Conservation (phyloP, 2,329 filamentous ascomycete species). For the Lasiodiplodia theobromae region DNA sequence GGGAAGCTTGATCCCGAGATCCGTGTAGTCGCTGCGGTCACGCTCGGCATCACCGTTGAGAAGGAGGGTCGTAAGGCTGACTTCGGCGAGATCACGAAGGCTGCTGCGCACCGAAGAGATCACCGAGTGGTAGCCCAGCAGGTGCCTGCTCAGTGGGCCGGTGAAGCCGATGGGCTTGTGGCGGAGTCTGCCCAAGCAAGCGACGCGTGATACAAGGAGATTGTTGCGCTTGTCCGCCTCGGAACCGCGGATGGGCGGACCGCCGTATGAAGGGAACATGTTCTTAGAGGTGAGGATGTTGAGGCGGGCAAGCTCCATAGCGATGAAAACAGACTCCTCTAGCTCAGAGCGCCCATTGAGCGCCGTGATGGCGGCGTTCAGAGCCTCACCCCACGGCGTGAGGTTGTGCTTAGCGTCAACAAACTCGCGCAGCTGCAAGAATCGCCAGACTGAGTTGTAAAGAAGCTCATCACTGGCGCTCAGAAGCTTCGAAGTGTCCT, state of each 20-base stretch:
- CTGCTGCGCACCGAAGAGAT: conserved; percentile 79
- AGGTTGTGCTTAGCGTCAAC: conserved; percentile 79
- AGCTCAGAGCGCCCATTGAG: conserved; percentile 66
- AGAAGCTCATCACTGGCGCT: conserved; percentile 75
- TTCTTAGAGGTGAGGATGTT: conserved; percentile 77
- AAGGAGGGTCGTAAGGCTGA: conserved; percentile 80
- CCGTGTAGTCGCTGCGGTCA: conserved; percentile 63
- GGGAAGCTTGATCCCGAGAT: conserved; percentile 74
- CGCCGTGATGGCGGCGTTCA: conserved; percentile 72
- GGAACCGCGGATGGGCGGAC: conserved; percentile 64
- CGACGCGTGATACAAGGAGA: conserved; percentile 84
- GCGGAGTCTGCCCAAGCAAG: conserved; percentile 80
- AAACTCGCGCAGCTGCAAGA: conserved; percentile 88
- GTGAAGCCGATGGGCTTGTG: conserved; percentile 92
- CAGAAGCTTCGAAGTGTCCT: conserved; percentile 52
- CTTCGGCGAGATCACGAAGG: conserved; percentile 84
- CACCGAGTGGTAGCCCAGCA: conserved; percentile 85
- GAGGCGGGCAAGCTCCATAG: conserved; percentile 83
- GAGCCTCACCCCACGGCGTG: conserved; percentile 82
- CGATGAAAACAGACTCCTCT: conserved; percentile 81
- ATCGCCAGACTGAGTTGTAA: conserved; percentile 83
- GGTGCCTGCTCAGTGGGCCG: conserved; percentile 87
- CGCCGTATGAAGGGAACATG: conserved; percentile 65
- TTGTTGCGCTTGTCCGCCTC: conserved; percentile 80
- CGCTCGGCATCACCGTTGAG: conserved; percentile 80